Evolutionary conservation across 2,329 filamentous ascomycete species (phyloP), one percentile per base, ranked within the genome.

Genomic region (Verticillium zaregamsianum): DNA sequence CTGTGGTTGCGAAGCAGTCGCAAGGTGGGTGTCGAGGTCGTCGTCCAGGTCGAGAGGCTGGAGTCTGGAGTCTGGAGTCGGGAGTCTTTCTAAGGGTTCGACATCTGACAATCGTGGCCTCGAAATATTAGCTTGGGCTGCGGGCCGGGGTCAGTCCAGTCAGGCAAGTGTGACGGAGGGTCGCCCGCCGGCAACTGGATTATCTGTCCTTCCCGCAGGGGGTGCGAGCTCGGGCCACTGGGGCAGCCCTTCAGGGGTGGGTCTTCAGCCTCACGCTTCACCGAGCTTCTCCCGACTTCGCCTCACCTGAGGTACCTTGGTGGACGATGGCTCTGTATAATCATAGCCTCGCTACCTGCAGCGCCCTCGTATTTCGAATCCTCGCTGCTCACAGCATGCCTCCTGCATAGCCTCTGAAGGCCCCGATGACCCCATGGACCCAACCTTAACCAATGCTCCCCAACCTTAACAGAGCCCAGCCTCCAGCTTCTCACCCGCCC

Each of bases 21-120:
- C 61, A 69, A 64, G 65, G 49, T 23, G n/a, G 11, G 23, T 52
- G 45, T 23, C 8, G 45, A 52, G 45, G 45, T 52, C 20, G 45
- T 52, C 3, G 45, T 52, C 45, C 45, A 52, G 45, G 45, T 52
- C 20, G 11, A 52, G 8, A 52, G 45, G 20, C 40, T 49, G 40
- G 20, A 25, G 45, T 49, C n/a, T 49, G 45, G 45, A 25, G 45
- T 52, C n/a, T 52, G 45, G 45, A 52, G 39, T 37, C 35, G 39
- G 28, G 28, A 28, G 33, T 23, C 45, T 52, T 52, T 23, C n/a
- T 52, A 52, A 52, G 45, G n/a, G 45, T 52, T 52, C 45, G 45
- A 57, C 58, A 63, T 69, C 68, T 63, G 63, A 65, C 63, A 73
- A 74, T 74, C 72, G 73, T 75, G 73, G 73, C 73, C 73, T 75